Conservation (phyloP, 805 yeast species). For the Metschnikowia picachoensis region DNA sequence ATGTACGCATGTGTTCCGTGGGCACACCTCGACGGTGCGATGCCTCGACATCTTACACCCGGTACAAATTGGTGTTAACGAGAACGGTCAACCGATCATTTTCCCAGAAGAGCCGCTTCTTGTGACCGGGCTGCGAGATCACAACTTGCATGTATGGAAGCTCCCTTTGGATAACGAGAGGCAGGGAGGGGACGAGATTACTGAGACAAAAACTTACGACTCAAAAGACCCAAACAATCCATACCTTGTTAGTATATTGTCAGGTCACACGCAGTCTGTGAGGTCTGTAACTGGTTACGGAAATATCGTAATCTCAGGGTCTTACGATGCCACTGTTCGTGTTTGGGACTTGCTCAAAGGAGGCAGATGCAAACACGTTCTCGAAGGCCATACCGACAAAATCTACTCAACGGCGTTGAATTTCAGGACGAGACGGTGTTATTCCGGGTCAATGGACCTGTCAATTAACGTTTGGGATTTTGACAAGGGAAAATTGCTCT, state of each 20-base stretch:
- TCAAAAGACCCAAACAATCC: constrained; percentile 29
- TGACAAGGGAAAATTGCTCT: constrained; percentile 63
- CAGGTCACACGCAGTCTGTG: constrained; percentile 66
- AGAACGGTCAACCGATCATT: constrained; percentile 51
- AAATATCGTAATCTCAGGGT: constrained; percentile 79
- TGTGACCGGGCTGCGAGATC: constrained; percentile 45
- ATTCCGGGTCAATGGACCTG: constrained; percentile 88
- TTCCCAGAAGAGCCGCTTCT: constrained; percentile 66
- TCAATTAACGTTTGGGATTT: constrained; percentile 89
- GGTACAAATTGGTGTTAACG: constrained; percentile 56
- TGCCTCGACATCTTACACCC: constrained; percentile 83
- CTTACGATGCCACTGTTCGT: constrained; percentile 84
- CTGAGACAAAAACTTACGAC: constrained; percentile 34
- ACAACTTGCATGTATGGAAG: constrained; percentile 43
- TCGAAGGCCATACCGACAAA: constrained; percentile 80
- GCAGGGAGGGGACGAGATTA: constrained; percentile 30
- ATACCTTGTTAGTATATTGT: constrained; percentile 28
- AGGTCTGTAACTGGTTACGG: constrained; percentile 87
- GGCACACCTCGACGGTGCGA: constrained; percentile 90
- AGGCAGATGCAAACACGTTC: constrained; percentile 66
- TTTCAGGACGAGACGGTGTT: constrained; percentile 69
- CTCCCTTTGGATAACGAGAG: constrained; percentile 52
- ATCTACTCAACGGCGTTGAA: constrained; percentile 89
- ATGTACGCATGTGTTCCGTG: constrained; percentile 88
- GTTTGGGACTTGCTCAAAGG: constrained; percentile 82